These are phyloP conservation scores for Fusarium sp. DNA, from an alignment of 2,329 filamentous ascomycete genomes.

Conservation along the genomic window DNA sequence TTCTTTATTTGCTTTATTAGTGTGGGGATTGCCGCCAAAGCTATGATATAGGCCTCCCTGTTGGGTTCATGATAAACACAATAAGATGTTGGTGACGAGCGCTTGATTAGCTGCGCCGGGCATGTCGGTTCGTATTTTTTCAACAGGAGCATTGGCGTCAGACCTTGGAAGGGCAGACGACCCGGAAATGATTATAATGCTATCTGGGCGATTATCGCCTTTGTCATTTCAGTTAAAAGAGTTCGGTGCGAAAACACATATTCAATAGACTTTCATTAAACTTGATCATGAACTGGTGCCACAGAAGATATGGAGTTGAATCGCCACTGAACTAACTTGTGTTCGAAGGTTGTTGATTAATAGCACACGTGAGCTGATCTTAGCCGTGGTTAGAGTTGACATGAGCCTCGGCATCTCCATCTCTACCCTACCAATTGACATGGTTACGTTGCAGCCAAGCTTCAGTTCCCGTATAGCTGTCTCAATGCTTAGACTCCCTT, in stretches of 20 bases:
- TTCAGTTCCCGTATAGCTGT: conserved; percentile 2
- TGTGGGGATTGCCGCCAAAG: conserved; percentile 17
- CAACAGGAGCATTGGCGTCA: conserved; percentile 44
- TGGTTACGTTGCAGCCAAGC: conserved; percentile 15
- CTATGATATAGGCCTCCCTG: conserved; percentile 11
- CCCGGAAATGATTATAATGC: conserved; percentile 46
- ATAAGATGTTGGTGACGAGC: conserved; percentile 30
- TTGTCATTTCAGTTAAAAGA: conserved; percentile 39
- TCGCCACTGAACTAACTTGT: background rate
- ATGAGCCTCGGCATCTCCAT: conserved; percentile 44
- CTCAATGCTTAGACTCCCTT: background rate
- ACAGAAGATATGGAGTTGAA: background rate
- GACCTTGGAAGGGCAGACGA: conserved; percentile 39
- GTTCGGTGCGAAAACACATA: conserved; percentile 29
- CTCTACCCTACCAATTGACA: conserved; percentile 25
- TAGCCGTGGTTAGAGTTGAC: conserved; percentile 16
- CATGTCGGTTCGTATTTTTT: conserved; percentile 42
- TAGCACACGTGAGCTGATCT: conserved; percentile 17
- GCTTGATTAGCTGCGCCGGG: conserved; percentile 40
- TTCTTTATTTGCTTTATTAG: conserved; percentile 27
- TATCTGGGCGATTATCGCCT: conserved; percentile 44
- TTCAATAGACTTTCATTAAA: conserved; percentile 42
- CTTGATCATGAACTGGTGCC: background rate
- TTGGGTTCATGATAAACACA: conserved; percentile 40
- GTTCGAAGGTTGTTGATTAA: background rate